phyloP scores from a whole-genome alignment of 768 basidiomycete species.

The Lactifluus volemus region DNA sequence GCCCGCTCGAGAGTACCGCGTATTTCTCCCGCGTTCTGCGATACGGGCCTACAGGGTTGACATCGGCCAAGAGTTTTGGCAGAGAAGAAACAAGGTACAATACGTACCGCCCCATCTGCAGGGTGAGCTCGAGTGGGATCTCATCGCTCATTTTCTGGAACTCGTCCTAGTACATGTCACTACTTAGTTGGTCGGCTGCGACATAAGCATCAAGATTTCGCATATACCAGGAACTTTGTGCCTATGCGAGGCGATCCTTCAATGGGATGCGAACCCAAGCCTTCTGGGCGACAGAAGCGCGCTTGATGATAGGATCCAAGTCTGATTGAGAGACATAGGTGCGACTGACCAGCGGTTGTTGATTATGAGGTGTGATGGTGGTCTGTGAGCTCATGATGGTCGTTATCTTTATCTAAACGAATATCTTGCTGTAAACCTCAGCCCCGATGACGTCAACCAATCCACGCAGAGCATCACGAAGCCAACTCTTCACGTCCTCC shows the following conservation, averaged over 20 bases:
- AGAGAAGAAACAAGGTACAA: slow-evolving; percentile 21
- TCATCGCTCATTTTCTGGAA: slow-evolving; percentile 48
- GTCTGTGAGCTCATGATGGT: slow-evolving; percentile 40
- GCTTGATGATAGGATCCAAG: slow-evolving; percentile 50
- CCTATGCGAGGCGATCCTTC: slow-evolving; percentile 63
- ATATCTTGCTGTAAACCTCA: slow-evolving; percentile 58
- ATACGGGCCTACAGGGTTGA: slow-evolving; percentile 51
- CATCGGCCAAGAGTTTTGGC: not conserved
- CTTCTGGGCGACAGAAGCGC: slow-evolving; percentile 61
- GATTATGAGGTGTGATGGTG: slow-evolving; percentile 77
- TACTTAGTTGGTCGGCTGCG: not conserved
- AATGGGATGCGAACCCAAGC: slow-evolving; percentile 56
- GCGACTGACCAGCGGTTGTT: slow-evolving; percentile 57
- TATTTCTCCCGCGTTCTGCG: slow-evolving; percentile 72
- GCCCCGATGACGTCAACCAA: slow-evolving; percentile 48
- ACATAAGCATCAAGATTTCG: slow-evolving; percentile 21
- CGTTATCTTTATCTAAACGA: slow-evolving; percentile 31
- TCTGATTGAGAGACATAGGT: slow-evolving; percentile 52
- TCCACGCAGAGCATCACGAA: slow-evolving; percentile 44
- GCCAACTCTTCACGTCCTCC: slow-evolving; percentile 65
- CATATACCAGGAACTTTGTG: slow-evolving; percentile 58
- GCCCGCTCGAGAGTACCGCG: slow-evolving; percentile 76
- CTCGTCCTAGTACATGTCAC: slow-evolving; percentile 31
- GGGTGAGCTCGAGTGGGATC: slow-evolving; percentile 65
- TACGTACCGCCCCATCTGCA: slow-evolving; percentile 86